Base-by-base conservation (phyloP, 257 asterid species). In the Solanum pinnatisectum region DNA sequence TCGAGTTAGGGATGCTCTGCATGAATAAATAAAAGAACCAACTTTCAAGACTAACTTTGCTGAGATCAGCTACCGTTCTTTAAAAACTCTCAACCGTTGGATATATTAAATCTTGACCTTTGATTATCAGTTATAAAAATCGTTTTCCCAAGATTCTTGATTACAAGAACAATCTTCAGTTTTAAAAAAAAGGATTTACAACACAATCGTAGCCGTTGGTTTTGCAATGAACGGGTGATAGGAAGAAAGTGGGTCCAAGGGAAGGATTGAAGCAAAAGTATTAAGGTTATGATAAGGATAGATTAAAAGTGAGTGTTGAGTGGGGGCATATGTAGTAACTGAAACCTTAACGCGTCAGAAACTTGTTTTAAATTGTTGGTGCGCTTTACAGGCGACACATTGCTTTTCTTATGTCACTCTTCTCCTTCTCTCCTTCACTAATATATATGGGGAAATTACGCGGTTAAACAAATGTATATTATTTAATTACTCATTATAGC, bases 331-430 rank as follows among this genome's bases (percentile, higher is more conserved):
- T 33, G 49, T 18, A 46, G n/a, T 68, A 30, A 33, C 27, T 32
- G 70, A 85, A 25, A 15, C 42, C 87, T 85, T 70, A 86, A 86
- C 88, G 88, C 82, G 84, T 46, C 88, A 59, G 27, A 12, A 49
- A 81, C 68, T 32, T 40, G n/a, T 10, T 44, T 79, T 44, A 44
- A 44, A 16, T 46, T 46, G 83, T 86, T 49, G 86, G 59, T 32
- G 10, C 22, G 88, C 94, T 89, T 88, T 35, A 87, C 91, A 93
- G 92, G 95, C 93, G 92, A 92, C 93, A 87, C 90, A 18, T 82
- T 46, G 44, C 70, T 49, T 81, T 18, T 23, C 32, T 1, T 10
- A 32, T 5, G 30, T 81, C 20, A 46, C 20, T 27, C 85, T 0
- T 56, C 25, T 56, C 25, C n/a, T 36, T 52, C 49, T 39, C 42